These are phyloP conservation scores for Zygosaccharomyces pseudobailii DNA, from an alignment of 1,139 yeast genomes.

Conservation along the genomic window DNA sequence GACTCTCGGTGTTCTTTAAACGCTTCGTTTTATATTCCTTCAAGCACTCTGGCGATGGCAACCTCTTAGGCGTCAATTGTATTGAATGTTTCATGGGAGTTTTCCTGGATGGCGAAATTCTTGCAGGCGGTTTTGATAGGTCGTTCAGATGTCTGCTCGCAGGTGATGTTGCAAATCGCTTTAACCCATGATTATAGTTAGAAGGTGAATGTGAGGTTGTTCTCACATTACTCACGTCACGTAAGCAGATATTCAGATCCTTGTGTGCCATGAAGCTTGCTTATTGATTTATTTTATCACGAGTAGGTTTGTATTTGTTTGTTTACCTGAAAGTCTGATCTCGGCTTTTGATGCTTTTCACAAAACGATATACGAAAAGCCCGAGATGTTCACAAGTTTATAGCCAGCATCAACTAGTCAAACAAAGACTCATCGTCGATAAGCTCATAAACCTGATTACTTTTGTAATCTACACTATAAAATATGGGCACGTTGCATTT, in stretches of 20 bases:
- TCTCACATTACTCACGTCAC: conserved; percentile 13
- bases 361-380: not conserved
- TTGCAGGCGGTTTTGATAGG: conserved; percentile 24
- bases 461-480: conserved; percentile 19
- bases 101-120: conserved; percentile 22
- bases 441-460: conserved; percentile 29
- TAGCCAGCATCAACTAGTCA: conserved; percentile 7
- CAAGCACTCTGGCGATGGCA: conserved; percentile 17
- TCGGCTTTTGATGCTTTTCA: not conserved
- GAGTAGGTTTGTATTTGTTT: not conserved
- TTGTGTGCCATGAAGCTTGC: conserved; percentile 1
- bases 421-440: conserved; percentile 29
- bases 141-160: conserved; percentile 14
- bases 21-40: conserved; percentile 11
- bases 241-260: conserved; percentile 4
- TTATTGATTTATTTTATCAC: not conserved
- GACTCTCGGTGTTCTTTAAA: conserved; percentile 18
- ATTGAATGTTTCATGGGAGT: conserved; percentile 5
- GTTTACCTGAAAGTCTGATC: not conserved
- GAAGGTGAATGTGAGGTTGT: conserved; percentile 3
- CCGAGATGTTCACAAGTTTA: not conserved
- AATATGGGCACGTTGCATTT: conserved; percentile 28
- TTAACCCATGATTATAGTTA: conserved; percentile 18
- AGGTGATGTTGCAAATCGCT: conserved; percentile 27
- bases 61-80: conserved; percentile 24